Evolutionary conservation across 2,329 filamentous ascomycete genomes (phyloP).

Genomic region (Exophiala alcalophila): DNA sequence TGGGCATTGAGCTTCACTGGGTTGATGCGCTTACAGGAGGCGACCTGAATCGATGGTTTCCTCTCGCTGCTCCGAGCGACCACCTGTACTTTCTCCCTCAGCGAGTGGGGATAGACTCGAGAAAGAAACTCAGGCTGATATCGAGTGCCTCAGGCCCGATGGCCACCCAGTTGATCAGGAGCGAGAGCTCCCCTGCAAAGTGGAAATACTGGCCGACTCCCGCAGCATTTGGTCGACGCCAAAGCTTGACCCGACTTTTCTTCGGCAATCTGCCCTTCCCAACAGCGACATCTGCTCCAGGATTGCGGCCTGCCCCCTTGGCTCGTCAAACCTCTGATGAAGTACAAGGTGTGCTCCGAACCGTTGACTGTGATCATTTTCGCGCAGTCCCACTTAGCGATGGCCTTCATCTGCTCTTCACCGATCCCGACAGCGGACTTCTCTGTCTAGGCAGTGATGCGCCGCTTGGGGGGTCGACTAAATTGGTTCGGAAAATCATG

Average conservation of each 20-base stretch:
- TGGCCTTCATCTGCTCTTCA: conserved; percentile 63
- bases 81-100: conserved; percentile 58
- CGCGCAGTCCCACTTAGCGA: conserved; percentile 64
- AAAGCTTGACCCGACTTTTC: conserved; percentile 29
- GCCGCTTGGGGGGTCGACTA: conserved; percentile 56
- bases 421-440: conserved; percentile 55
- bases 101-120: conserved; percentile 50
- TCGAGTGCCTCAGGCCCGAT: conserved; percentile 50
- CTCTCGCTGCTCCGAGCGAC: conserved; percentile 43
- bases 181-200: conserved; percentile 29
- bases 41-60: conserved; percentile 40
- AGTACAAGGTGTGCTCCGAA: conserved; percentile 38
- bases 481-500: conserved; percentile 58
- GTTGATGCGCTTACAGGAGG: conserved; percentile 47
- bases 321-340: conserved; percentile 7
- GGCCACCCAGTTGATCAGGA: conserved; percentile 25
- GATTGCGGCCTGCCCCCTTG: conserved; percentile 1
- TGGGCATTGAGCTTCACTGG: conserved; percentile 64
- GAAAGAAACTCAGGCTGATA: conserved; percentile 60
- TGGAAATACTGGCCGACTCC: conserved; percentile 19
- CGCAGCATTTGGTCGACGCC: conserved; percentile 18
- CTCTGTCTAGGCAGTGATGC: conserved; percentile 63
- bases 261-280: conserved; percentile 29
- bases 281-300: conserved; percentile 7
- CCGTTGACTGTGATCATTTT: conserved; percentile 57